phyloP scores from a whole-genome alignment of 2,329 filamentous ascomycete species.

The Coniella vitis region DNA sequence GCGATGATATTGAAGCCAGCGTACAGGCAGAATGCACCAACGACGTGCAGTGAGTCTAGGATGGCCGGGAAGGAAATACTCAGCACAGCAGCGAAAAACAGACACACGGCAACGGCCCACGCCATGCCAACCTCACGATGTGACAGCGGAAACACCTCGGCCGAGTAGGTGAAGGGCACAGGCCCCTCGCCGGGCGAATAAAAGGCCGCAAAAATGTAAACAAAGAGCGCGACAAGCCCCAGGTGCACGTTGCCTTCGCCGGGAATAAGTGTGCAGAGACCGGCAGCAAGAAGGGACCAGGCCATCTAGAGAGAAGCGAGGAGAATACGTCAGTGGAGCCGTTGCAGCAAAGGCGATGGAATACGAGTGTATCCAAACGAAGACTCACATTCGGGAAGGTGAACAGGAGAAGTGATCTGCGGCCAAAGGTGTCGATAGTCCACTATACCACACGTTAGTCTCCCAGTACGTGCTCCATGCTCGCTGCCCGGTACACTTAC shows the following conservation, averaged over 20 bases:
- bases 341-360: neutral
- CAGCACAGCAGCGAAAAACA: conserved; percentile 52
- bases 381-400: conserved; percentile 55
- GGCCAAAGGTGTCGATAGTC: conserved; percentile 62
- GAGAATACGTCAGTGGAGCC: neutral
- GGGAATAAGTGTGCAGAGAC: conserved; percentile 44
- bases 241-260: conserved; percentile 23
- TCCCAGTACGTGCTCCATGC: neutral
- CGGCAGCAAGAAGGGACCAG: conserved; percentile 51
- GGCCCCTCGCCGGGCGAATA: conserved; percentile 49
- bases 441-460: conserved; percentile 24
- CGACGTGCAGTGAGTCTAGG: conserved; percentile 35
- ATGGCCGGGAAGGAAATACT: conserved; percentile 59
- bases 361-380: neutral
- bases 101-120: conserved; percentile 60
- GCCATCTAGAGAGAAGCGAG: conserved; percentile 36
- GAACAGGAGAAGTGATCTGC: conserved; percentile 53
- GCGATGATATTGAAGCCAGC: conserved; percentile 50
- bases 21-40: conserved; percentile 45
- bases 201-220: conserved; percentile 25
- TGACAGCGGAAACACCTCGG: conserved; percentile 64
- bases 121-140: conserved; percentile 68
- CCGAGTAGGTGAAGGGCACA: conserved; percentile 62
- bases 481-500: neutral
- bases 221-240: conserved; percentile 42